phyloP scores from a whole-genome alignment of 2,329 filamentous ascomycete species.

The Aspergillus transmontanensis region DNA sequence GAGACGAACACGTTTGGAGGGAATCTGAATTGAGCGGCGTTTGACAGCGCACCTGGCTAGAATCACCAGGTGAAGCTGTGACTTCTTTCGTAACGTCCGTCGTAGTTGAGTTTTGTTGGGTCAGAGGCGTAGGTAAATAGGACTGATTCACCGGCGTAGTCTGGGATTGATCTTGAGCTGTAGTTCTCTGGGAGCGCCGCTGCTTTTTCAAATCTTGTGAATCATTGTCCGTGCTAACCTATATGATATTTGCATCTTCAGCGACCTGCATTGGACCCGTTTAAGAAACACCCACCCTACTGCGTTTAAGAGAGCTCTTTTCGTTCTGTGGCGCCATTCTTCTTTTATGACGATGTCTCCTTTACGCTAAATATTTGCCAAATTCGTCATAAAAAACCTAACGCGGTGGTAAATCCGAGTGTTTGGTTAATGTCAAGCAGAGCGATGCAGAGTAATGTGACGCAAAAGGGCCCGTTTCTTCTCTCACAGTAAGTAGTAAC shows the following conservation, averaged over 20 bases:
- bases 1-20: slow-evolving; percentile 57
- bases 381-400: neutral
- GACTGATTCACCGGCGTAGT: slow-evolving; percentile 66
- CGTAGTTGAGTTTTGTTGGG: slow-evolving; percentile 65
- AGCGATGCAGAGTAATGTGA: neutral
- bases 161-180: slow-evolving; percentile 56
- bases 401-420: too few species aligned
- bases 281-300: slow-evolving; percentile 57
- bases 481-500: neutral
- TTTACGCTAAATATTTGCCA: neutral
- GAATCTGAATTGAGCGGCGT: slow-evolving; percentile 44
- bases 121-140: slow-evolving; percentile 81
- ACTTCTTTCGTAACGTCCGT: slow-evolving; percentile 67
- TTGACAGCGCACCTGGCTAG: slow-evolving; percentile 54
- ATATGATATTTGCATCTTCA: slow-evolving; percentile 31
- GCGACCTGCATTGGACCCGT: slow-evolving; percentile 21
- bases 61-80: slow-evolving; percentile 67
- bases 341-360: neutral
- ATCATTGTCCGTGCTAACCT: slow-evolving; percentile 69
- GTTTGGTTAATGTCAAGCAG: neutral
- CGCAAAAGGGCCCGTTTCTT: neutral
- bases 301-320: slow-evolving; percentile 84
- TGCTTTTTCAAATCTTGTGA: slow-evolving; percentile 74
- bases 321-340: slow-evolving; percentile 58
- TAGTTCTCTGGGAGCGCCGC: slow-evolving; percentile 74